These are phyloP conservation scores for Nakazawaea holstii DNA, from an alignment of 805 yeast genomes.

Conservation along the genomic window DNA sequence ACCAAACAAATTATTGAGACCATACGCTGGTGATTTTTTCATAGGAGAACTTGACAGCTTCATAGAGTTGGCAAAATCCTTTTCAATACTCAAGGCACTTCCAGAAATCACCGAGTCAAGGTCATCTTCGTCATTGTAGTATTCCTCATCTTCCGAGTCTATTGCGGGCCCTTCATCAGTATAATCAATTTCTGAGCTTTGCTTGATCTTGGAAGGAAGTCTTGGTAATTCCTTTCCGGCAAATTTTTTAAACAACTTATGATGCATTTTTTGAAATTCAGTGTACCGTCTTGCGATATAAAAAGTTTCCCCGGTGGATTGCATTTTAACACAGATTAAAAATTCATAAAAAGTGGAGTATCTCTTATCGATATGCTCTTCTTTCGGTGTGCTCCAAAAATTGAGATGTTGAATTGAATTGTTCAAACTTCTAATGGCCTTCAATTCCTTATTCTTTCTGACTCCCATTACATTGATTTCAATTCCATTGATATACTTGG, in stretches of 20 bases:
- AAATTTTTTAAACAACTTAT: slow-evolving; percentile 43
- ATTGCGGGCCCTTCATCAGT: slow-evolving; percentile 2
- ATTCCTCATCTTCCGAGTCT: slow-evolving; percentile 14
- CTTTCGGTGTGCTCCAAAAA: slow-evolving; percentile 14
- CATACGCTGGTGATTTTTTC: neutral
- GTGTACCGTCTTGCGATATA: slow-evolving; percentile 60
- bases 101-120: slow-evolving; percentile 7
- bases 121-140: slow-evolving; percentile 1
- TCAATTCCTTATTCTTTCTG: slow-evolving; percentile 25
- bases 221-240: slow-evolving; percentile 60
- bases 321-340: slow-evolving; percentile 38
- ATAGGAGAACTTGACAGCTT: neutral
- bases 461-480: slow-evolving; percentile 70
- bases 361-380: neutral
- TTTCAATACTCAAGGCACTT: slow-evolving; percentile 3
- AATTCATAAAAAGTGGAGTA: slow-evolving; percentile 32
- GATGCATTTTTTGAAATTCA: slow-evolving; percentile 59
- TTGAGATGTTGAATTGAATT: slow-evolving; percentile 5
- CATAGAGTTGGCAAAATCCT: slow-evolving; percentile 7
- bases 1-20: neutral
- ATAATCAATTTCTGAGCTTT: slow-evolving; percentile 15
- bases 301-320: slow-evolving; percentile 27
- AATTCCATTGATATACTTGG: slow-evolving; percentile 47
- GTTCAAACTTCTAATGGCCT: slow-evolving; percentile 11
- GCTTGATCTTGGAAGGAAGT: slow-evolving; percentile 26